These are phyloP conservation scores for Crithidia expoeki DNA, from an alignment of 208 protist species.

Conservation along the genomic window DNA sequence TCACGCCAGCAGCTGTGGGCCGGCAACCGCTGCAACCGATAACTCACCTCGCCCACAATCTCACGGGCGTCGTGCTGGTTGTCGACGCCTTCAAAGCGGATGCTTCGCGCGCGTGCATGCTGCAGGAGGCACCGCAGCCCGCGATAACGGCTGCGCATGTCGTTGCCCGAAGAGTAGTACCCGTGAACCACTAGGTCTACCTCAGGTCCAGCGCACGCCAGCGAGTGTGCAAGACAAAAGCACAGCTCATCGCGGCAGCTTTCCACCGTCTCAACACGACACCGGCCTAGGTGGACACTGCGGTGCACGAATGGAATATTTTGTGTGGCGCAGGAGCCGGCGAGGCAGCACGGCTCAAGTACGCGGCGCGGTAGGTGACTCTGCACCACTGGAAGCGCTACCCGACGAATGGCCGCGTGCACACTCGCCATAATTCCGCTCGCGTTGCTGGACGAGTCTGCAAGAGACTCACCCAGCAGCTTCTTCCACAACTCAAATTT, in stretches of 20 bases:
- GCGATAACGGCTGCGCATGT: constrained; percentile 39
- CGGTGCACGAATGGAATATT: constrained; percentile 38
- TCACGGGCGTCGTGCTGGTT: constrained; percentile 45
- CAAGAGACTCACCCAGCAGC: constrained; percentile 28
- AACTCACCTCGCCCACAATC: constrained; percentile 51
- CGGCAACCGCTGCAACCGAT: constrained; percentile 14
- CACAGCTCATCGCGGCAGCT: constrained; percentile 61
- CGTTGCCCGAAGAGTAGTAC: constrained; percentile 51
- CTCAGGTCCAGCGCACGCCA: constrained; percentile 39
- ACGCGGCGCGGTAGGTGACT: constrained; percentile 43
- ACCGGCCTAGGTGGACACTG: constrained; percentile 31
- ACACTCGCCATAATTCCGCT: background rate
- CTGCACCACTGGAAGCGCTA: constrained; percentile 45
- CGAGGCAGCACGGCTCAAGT: constrained; percentile 56
- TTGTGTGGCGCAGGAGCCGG: constrained; percentile 46
- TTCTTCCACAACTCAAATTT: constrained; percentile 73
- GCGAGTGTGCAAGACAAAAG: constrained; percentile 65
- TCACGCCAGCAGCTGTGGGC: constrained; percentile 14
- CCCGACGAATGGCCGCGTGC: constrained; percentile 31
- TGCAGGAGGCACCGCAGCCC: constrained; percentile 68
- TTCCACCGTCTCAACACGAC: constrained; percentile 23
- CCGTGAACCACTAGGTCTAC: constrained; percentile 44
- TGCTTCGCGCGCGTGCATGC: constrained; percentile 43
- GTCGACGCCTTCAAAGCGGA: constrained; percentile 42
- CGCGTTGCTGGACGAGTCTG: background rate